Evolutionary conservation across 441 rosid genomes (phyloP), one percentile per base, ranked within the genome.

Genomic region (Pelargonium fulgidum): DNA sequence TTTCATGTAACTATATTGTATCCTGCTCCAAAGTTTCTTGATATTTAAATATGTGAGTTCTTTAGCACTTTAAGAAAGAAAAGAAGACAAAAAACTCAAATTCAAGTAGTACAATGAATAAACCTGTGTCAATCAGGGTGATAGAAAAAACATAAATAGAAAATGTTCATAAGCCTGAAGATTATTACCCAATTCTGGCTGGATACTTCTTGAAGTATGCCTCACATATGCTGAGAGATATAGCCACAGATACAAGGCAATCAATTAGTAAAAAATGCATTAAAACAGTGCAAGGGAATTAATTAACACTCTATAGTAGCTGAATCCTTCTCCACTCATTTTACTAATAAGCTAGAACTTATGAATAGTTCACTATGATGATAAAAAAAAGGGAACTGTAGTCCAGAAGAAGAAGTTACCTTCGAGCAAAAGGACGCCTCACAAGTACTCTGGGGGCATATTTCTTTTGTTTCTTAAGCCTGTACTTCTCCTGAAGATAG

Each of bases 201-300:
- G 97, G 90, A 72, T 91, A 79, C 66, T 93, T 91, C 84, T 85
- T 85, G 87, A 88, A 89, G 81, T 93, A 93, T 19, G 98, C 89
- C 81, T 93, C 98, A 48, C 96, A 93, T 71, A 93, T 91, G 77
- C 97, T 93, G 96, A 64, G 62, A 68, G 22, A 48, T 70, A 78
- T 65, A 69, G 68, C 9, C 13, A 12, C 1, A 68, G 67, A 61
- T 1, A 14, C 61, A 66, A 47, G 56, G 73, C 59, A 77, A 65
- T 26, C 26, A 68, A 16, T 39, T 59, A 24, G 48, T 13, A 48
- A 13, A 48, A 48, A 48, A 24, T 1, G 56, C 13, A 52, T n/a
- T 52, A 52, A 14, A 16, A 52, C 59, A 52, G 5, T 52, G 59
- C 59, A 5, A 14, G 59, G 20, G 19, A 16, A 11, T 52, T 7